Percentiles rank a stretch among this genome's conserved stretches.
Conservation (phyloP, 208 protist genomes). For the Porcisia hertigi region DNA sequence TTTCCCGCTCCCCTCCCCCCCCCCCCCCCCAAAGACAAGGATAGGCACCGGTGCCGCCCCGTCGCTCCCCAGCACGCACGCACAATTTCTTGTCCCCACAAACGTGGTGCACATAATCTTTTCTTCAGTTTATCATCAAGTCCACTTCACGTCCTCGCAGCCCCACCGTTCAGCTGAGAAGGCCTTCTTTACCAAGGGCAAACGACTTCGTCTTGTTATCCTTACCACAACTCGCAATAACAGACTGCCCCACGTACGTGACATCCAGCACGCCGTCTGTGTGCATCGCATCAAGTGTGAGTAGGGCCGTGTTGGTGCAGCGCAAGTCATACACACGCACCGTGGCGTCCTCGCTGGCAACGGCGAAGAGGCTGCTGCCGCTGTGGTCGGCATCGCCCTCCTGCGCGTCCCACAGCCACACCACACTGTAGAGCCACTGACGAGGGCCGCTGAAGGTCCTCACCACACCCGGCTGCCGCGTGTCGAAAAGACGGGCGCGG, state of each 20-base stretch:
- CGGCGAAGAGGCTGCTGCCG: constrained; percentile 53
- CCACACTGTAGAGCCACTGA: constrained; percentile 83
- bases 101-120: no score
- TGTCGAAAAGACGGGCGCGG: constrained; percentile 78
- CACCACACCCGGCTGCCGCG: constrained; percentile 48
- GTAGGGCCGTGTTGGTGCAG: constrained; percentile 51
- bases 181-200: constrained; percentile 43
- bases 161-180: neutral
- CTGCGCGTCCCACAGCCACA: constrained; percentile 65
- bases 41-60: neutral
- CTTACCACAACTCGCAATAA: constrained; percentile 77
- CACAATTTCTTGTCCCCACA: no score
- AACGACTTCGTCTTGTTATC: constrained; percentile 81
- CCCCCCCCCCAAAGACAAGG: neutral
- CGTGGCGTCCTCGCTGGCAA: constrained; percentile 66
- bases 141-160: no score
- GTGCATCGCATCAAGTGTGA: constrained; percentile 76
- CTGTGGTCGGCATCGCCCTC: constrained; percentile 41
- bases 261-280: constrained; percentile 84
- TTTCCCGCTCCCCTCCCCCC: neutral
- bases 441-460: constrained; percentile 79
- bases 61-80: neutral
- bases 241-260: constrained; percentile 59
- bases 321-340: constrained; percentile 82
- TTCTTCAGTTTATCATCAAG: no score